Percentiles rank a stretch among this genome's conserved stretches.
Evolutionary conservation across 2,329 filamentous ascomycete species (phyloP).

Genomic region (Lasiodiplodia sp.): DNA sequence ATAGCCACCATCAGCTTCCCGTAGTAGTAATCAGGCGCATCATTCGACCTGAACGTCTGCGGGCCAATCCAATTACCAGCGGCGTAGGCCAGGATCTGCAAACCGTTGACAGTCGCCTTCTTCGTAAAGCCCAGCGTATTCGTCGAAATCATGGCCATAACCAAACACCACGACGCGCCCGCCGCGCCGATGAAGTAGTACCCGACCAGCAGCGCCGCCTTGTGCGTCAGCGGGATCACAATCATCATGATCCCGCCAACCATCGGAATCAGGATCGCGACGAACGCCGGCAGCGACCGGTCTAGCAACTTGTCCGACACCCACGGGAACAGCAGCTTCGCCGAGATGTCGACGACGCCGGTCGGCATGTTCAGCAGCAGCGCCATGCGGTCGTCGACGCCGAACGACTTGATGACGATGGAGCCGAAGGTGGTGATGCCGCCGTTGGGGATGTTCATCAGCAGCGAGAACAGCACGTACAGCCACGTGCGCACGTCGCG

Average conservation of each 20-base stretch:
- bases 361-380: constrained; percentile 7
- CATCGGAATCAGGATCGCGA: constrained; percentile 30
- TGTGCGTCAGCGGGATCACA: constrained; percentile 20
- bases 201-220: constrained; percentile 6
- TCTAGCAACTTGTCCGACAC: constrained; percentile 26
- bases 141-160: constrained; percentile 20
- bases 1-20: background rate
- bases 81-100: constrained; percentile 4
- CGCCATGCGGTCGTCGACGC: constrained; percentile 36
- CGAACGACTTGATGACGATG: constrained; percentile 54
- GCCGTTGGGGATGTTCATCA: constrained; percentile 57
- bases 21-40: constrained; percentile 53
- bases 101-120: background rate
- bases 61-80: constrained; percentile 54
- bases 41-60: constrained; percentile 52
- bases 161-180: constrained; percentile 10
- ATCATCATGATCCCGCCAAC: constrained; percentile 19
- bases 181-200: constrained; percentile 17
- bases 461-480: constrained; percentile 50
- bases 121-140: constrained; percentile 19
- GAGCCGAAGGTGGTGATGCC: constrained; percentile 59
- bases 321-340: constrained; percentile 28
- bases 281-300: constrained; percentile 34
- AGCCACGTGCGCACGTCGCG: constrained; percentile 51
- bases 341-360: constrained; percentile 28